Conservation (phyloP, 2,329 filamentous ascomycete genomes). For the Trichoderma sp. region DNA sequence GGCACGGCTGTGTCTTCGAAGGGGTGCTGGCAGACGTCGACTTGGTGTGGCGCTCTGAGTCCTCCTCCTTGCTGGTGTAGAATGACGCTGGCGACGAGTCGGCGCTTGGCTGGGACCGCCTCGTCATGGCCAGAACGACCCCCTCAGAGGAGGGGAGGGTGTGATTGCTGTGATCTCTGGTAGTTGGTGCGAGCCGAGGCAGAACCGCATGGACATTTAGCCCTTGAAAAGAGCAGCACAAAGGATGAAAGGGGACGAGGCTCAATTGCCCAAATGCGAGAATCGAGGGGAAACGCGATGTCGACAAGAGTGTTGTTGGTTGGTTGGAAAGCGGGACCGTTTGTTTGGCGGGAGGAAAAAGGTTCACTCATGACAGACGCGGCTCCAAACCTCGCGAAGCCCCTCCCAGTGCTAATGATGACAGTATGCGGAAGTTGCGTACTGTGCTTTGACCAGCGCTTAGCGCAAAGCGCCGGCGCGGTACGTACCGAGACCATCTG, state of each 20-base stretch:
- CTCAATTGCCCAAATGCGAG: not conserved
- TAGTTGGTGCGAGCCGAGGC: not conserved
- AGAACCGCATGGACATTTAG: not conserved
- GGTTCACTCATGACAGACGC: not conserved
- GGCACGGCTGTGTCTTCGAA: constrained; percentile 36
- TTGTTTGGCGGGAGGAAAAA: constrained; percentile 5
- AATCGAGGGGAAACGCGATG: constrained; percentile 11
- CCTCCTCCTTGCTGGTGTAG: constrained; percentile 36
- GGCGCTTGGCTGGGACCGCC: constrained; percentile 31
- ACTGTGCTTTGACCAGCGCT: not conserved
- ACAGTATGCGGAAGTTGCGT: not conserved
- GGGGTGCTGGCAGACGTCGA: constrained; percentile 45
- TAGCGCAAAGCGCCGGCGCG: constrained; percentile 5
- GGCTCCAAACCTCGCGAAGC: not conserved
- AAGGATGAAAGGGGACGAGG: not conserved
- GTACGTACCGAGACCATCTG: constrained; percentile 11
- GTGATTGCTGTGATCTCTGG: not conserved
- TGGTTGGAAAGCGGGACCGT: constrained; percentile 18
- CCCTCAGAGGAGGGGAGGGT: not conserved
- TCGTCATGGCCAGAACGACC: constrained; percentile 23
- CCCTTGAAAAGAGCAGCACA: no score
- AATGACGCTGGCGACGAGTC: constrained; percentile 42
- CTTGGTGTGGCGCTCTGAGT: constrained; percentile 34
- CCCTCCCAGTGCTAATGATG: constrained; percentile 1
- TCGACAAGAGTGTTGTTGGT: not conserved